Evolutionary conservation across 2,329 filamentous ascomycete genomes (phyloP).

Genomic region (Paramyrothecium sp.): DNA sequence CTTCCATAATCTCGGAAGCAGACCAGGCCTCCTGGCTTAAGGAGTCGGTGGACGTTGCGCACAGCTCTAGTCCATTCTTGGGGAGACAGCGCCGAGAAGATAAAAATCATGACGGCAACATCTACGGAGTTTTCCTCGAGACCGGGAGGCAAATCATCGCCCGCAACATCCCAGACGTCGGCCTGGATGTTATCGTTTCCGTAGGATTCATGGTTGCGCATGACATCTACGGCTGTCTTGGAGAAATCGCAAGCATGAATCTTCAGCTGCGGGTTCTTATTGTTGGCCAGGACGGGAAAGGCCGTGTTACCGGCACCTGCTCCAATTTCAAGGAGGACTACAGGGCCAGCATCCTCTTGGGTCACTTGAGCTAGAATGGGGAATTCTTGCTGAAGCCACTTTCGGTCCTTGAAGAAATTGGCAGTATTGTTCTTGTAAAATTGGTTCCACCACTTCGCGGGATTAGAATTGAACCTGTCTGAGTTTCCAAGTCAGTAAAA

Average conservation of each 20-base stretch:
- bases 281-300: slow-evolving; percentile 83
- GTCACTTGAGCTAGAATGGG: slow-evolving; percentile 80
- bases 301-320: slow-evolving; percentile 96
- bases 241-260: slow-evolving; percentile 96
- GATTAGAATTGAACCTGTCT: slow-evolving; percentile 84
- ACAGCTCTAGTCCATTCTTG: slow-evolving; percentile 82
- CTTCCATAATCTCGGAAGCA: slow-evolving; percentile 96
- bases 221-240: slow-evolving; percentile 90
- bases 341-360: slow-evolving; percentile 63
- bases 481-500: slow-evolving; percentile 36
- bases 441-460: slow-evolving; percentile 95
- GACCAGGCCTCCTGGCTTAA: slow-evolving; percentile 91
- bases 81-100: slow-evolving; percentile 89
- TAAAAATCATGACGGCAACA: slow-evolving; percentile 92
- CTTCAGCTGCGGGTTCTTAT: slow-evolving; percentile 77
- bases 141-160: slow-evolving; percentile 70
- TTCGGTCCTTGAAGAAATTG: slow-evolving; percentile 98
- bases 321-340: slow-evolving; percentile 82
- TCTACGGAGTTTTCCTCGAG: slow-evolving; percentile 80
- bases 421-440: slow-evolving; percentile 98
- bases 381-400: slow-evolving; percentile 96
- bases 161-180: slow-evolving; percentile 91
- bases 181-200: slow-evolving; percentile 71
- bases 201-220: slow-evolving; percentile 78
- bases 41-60: slow-evolving; percentile 73